phyloP scores from a whole-genome alignment of 1,284 basidiomycete species.

The Hymenochaete sp. region DNA sequence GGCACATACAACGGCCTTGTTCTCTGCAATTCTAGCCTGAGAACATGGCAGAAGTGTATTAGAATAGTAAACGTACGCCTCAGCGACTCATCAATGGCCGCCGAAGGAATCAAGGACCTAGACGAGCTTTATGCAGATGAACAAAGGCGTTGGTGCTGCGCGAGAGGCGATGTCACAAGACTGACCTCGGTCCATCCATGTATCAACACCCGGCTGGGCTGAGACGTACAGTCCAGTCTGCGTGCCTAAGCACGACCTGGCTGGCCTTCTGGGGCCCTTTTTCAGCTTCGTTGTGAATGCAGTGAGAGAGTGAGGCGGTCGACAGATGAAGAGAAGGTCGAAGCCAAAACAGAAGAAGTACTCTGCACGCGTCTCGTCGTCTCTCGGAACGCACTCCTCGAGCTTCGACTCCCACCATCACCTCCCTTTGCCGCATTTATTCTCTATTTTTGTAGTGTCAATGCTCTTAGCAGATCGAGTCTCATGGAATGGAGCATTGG shows the following conservation, averaged over 20 bases:
- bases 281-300: slow-evolving; percentile 12
- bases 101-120: slow-evolving; percentile 52
- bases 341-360: no score
- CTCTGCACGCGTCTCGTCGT: no score
- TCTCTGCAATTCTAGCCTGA: slow-evolving; percentile 34
- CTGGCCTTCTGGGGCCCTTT: no score
- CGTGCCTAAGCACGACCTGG: slow-evolving; percentile 19
- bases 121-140: no score
- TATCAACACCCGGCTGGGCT: slow-evolving; percentile 30
- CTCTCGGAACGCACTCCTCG: no score
- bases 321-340: neutral
- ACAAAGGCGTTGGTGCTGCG: slow-evolving; percentile 19
- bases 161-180: slow-evolving; percentile 8
- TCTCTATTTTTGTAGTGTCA: no score
- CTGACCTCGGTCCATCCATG: slow-evolving; percentile 73
- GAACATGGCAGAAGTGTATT: slow-evolving; percentile 4
- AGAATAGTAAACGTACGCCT: slow-evolving; percentile 39
- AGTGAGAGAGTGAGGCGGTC: neutral
- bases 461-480: no score
- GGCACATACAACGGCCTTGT: slow-evolving; percentile 77
- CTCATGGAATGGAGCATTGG: slow-evolving; percentile 23
- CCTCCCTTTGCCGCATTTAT: neutral
- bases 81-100: slow-evolving; percentile 54
- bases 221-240: slow-evolving; percentile 10
- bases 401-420: neutral